Base-by-base conservation (phyloP, 768 basidiomycete species). In the Austroboletus festivus region DNA sequence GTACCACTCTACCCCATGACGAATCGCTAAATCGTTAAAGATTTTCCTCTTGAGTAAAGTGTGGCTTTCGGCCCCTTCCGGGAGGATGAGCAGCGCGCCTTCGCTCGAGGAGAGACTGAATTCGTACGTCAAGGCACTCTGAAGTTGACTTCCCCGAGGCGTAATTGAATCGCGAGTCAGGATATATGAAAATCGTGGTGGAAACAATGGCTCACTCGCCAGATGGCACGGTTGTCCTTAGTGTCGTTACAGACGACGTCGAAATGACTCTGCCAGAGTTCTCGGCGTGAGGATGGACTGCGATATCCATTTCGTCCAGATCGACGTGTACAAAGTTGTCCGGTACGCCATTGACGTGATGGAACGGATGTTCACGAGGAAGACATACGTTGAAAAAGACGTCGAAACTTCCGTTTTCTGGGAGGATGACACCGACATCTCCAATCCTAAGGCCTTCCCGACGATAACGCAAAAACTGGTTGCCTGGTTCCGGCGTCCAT, bases 301-400 rank as follows among this genome's bases (percentile, higher is more conserved):
- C 44, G 3, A 53, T 33, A 16, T 55, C 54, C 30, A 52, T 13
- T 21, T 33, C 39, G 34, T 46, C 3, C 1, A 55, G 46, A 11
- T 28, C 3, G 31, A 70, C 21, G 5, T 56, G 63, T 8, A 28
- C 42, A 44, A 70, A 69, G 9, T 52, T 47, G 3, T 53, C 54
- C 1, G 71, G 67, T 7, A 71, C 59, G 0, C 55, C 54, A 3
- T 49, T 45, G 47, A 40, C 20, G 21, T 37, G 45, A 11, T 53
- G 46, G 10, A 47, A 52, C 1, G 57, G 39, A 37, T 73, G 67
- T 16, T 68, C 59, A 16, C 61, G 63, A 34, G 68, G 57, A 5
- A 67, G 54, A 37, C 61, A 65, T 5, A 72, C 64, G 43, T 69
- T 72, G 56, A 72, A 72, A 2, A 70, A 60, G 47, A 68, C 67